Percentiles rank a stretch among this genome's conserved stretches.
Evolutionary conservation across 1,284 basidiomycete genomes (phyloP).

Genomic region (Malassezia dermatis): DNA sequence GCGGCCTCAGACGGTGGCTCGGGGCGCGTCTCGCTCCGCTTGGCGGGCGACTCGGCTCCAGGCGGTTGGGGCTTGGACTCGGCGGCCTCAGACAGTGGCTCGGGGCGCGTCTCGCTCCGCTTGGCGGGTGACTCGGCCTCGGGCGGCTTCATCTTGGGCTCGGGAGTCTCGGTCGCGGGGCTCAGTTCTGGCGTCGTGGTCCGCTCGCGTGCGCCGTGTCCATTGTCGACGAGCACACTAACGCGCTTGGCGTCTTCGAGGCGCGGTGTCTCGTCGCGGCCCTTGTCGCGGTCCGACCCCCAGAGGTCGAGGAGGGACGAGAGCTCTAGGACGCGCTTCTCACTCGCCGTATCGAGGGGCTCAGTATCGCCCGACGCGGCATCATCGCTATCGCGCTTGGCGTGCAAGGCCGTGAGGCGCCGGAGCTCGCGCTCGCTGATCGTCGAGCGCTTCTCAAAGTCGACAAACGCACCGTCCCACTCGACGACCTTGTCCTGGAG

Average conservation of each 20-base stretch:
- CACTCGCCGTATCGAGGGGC: not conserved
- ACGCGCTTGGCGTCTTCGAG: not conserved
- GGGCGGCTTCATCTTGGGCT: not conserved
- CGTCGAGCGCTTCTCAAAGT: slow-evolving; percentile 50
- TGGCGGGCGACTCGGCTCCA: no score
- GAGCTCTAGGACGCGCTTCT: slow-evolving; percentile 1
- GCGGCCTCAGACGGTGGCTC: no score
- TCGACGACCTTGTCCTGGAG: slow-evolving; percentile 91
- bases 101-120: not conserved
- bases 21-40: not conserved
- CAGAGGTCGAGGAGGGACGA: slow-evolving; percentile 1
- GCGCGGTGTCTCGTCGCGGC: not conserved
- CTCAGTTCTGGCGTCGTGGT: not conserved
- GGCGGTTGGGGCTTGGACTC: no score
- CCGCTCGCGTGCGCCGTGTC: not conserved
- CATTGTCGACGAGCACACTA: not conserved
- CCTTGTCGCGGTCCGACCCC: not conserved
- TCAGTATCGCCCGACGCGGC: not conserved
- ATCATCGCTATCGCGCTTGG: slow-evolving; percentile 43
- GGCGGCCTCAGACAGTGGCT: no score
- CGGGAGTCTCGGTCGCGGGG: not conserved
- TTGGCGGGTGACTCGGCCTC: no score
- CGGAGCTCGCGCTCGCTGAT: slow-evolving; percentile 50
- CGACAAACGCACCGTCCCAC: slow-evolving; percentile 75
- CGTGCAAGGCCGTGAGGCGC: slow-evolving; percentile 45